Conservation (phyloP, 2,329 filamentous ascomycete species). For the Alternaria angustiovoidea region DNA sequence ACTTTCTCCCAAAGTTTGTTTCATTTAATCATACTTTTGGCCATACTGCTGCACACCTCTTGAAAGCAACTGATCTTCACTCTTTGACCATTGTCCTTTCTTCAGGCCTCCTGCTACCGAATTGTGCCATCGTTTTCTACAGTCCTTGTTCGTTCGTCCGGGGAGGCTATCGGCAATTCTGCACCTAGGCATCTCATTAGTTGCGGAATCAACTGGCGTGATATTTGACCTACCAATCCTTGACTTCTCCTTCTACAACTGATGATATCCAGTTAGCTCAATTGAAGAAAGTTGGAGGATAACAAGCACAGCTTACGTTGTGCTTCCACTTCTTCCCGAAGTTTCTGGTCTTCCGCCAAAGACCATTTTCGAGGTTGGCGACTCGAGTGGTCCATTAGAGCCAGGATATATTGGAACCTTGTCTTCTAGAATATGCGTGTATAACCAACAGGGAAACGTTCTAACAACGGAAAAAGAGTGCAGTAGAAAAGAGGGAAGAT, state of each 20-base stretch:
- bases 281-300: background rate
- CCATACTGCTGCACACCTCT: constrained; percentile 49
- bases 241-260: constrained; percentile 34
- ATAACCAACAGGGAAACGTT: background rate
- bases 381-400: constrained; percentile 23
- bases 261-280: background rate
- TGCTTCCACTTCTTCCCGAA: constrained; percentile 38
- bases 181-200: constrained; percentile 37
- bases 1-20: background rate
- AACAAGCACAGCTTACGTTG: constrained; percentile 26
- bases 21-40: constrained; percentile 38
- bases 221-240: constrained; percentile 36
- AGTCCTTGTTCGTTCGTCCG: constrained; percentile 56
- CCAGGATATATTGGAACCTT: background rate
- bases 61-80: constrained; percentile 45
- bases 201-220: background rate
- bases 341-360: constrained; percentile 34
- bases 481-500: background rate
- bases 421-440: background rate
- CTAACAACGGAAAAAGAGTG: background rate
- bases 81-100: constrained; percentile 53
- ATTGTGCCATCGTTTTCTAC: constrained; percentile 56
- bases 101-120: constrained; percentile 49
- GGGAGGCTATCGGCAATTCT: constrained; percentile 50
- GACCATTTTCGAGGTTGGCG: constrained; percentile 43